Conservation (phyloP, 768 basidiomycete genomes). For the Floccularia luteovirens region DNA sequence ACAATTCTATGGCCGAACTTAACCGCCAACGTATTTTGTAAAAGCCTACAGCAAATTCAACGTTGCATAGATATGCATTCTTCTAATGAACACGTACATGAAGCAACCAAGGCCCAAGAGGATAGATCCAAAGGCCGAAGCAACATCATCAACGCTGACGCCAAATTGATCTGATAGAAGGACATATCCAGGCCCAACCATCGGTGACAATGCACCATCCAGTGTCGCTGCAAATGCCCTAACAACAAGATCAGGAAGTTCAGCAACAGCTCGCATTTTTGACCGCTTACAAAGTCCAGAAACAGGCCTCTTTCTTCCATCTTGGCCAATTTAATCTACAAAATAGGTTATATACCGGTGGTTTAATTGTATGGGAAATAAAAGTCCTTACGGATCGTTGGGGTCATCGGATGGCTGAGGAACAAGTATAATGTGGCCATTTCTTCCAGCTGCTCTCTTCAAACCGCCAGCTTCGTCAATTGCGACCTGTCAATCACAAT, state of each 20-base stretch:
- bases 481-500: conserved; percentile 12
- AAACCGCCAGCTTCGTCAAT: conserved; percentile 23
- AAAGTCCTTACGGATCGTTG: conserved; percentile 27
- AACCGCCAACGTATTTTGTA: conserved; percentile 29
- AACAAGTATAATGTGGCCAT: conserved; percentile 29
- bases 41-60: conserved; percentile 18
- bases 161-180: conserved; percentile 30
- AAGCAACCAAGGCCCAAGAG: conserved; percentile 33
- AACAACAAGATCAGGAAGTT: background rate
- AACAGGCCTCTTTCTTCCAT: conserved; percentile 39
- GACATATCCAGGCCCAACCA: conserved; percentile 34
- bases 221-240: conserved; percentile 32
- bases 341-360: background rate
- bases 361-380: background rate
- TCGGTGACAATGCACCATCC: conserved; percentile 33
- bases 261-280: background rate
- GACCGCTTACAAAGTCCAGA: conserved; percentile 29
- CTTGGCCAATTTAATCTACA: conserved; percentile 31
- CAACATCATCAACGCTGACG: conserved; percentile 32
- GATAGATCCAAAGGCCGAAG: conserved; percentile 31
- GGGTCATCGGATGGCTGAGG: conserved; percentile 38
- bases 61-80: background rate
- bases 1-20: conserved; percentile 40
- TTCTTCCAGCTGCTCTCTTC: conserved; percentile 27
- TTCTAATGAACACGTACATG: conserved; percentile 18